A percentile compares a stretch with the other conserved stretches of the same genome.
These are phyloP conservation scores for Megacollybia platyphylla DNA, from an alignment of 1,284 basidiomycete species.

Conservation along the genomic window DNA sequence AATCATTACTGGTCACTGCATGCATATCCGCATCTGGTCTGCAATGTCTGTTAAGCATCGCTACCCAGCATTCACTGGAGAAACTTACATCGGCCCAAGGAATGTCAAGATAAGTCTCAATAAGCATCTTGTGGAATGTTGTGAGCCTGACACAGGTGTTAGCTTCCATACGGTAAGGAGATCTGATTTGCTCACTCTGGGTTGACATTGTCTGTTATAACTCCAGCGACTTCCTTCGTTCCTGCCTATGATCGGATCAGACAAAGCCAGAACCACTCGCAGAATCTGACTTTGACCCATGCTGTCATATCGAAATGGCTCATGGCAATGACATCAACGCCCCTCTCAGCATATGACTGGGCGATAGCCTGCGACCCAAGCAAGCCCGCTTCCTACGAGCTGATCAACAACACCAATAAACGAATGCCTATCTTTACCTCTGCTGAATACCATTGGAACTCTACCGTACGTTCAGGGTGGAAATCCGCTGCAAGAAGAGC, in stretches of 20 bases:
- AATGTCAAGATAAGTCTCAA: constrained; percentile 70
- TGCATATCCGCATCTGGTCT: constrained; percentile 86
- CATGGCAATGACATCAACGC: constrained; percentile 75
- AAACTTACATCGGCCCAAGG: constrained; percentile 48
- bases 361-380: constrained; percentile 92
- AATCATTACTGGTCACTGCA: constrained; percentile 74
- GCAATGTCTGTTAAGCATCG: neutral
- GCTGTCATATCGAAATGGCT: constrained; percentile 95
- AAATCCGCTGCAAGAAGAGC: constrained; percentile 73
- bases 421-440: constrained; percentile 35
- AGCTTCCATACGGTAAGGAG: constrained; percentile 6
- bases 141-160: constrained; percentile 43
- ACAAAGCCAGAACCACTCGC: constrained; percentile 3
- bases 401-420: constrained; percentile 3
- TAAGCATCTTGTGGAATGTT: constrained; percentile 64
- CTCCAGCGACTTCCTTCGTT: constrained; percentile 77
- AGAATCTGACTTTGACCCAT: constrained; percentile 65
- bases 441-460: constrained; percentile 95
- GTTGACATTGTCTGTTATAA: constrained; percentile 85
- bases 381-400: constrained; percentile 74
- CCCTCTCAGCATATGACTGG: constrained; percentile 53
- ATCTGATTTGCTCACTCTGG: constrained; percentile 24
- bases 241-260: constrained; percentile 33
- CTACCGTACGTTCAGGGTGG: constrained; percentile 66
- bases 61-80: neutral